phyloP scores from a whole-genome alignment of 1,284 basidiomycete genomes.

The Microstroma glucosiphilum region DNA sequence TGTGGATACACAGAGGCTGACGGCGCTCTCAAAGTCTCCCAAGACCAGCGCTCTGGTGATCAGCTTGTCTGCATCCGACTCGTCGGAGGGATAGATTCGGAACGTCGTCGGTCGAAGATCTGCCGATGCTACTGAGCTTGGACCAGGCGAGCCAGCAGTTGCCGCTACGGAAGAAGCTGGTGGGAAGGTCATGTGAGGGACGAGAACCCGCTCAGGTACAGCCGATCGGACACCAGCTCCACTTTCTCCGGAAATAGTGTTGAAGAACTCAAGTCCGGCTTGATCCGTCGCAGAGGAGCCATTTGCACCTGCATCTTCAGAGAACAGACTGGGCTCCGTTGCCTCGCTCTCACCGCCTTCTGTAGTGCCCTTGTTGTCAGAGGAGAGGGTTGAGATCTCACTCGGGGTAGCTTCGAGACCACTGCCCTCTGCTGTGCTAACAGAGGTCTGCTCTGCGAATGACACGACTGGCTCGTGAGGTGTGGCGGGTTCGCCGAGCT shows the following conservation, averaged over 20 bases:
- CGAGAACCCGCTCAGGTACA: constrained; percentile 61
- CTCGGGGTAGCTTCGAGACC: constrained; percentile 7
- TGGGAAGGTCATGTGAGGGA: constrained; percentile 52
- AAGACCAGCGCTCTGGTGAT: constrained; percentile 88
- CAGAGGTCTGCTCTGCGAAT: constrained; percentile 5
- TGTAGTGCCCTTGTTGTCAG: not conserved
- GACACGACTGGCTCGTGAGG: constrained; percentile 15
- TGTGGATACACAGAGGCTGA: constrained; percentile 79
- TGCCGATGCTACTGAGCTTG: constrained; percentile 74
- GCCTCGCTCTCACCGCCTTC: constrained; percentile 51
- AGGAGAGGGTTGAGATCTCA: constrained; percentile 39
- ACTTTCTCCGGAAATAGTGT: constrained; percentile 57
- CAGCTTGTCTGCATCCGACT: constrained; percentile 78
- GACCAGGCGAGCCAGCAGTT: constrained; percentile 37
- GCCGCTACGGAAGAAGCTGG: constrained; percentile 56
- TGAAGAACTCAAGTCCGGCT: constrained; percentile 79
- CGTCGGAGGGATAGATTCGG: constrained; percentile 81
- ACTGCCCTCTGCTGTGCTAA: no score
- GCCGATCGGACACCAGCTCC: constrained; percentile 50
- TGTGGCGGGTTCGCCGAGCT: constrained; percentile 28
- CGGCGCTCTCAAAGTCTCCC: constrained; percentile 88
- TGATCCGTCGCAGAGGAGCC: constrained; percentile 58
- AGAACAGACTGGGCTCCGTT: constrained; percentile 70
- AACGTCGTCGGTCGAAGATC: constrained; percentile 65
- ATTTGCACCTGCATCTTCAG: constrained; percentile 61